These are phyloP conservation scores for Luffa acutangula DNA, from an alignment of 306 rosid species.

Conservation along the genomic window DNA sequence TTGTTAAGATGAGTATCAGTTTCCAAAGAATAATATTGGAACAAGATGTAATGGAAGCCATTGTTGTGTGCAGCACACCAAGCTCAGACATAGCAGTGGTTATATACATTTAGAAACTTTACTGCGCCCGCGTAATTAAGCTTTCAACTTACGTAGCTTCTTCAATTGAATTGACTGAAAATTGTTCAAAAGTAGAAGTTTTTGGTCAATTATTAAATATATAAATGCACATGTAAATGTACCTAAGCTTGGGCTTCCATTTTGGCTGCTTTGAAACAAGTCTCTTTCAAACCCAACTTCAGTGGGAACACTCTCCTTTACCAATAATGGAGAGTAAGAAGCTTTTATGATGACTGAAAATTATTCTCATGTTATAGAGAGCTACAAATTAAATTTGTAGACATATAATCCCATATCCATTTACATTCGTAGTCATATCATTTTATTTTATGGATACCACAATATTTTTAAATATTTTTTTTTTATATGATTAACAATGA, in stretches of 20 bases:
- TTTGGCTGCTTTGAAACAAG: neutral
- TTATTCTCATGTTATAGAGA: too few species aligned
- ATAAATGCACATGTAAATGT: too few species aligned
- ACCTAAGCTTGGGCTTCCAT: neutral
- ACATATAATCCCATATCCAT: too few species aligned
- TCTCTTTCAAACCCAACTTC: neutral
- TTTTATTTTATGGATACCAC: too few species aligned
- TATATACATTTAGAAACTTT: neutral
- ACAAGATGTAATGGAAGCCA: neutral
- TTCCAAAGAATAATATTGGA: neutral
- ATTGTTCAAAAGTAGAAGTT: neutral
- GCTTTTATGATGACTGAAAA: too few species aligned
- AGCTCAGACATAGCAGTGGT: neutral
- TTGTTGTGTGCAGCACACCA: neutral
- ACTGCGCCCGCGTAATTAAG: neutral
- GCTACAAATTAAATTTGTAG: too few species aligned
- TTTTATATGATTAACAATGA: too few species aligned
- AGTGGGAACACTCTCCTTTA: neutral
- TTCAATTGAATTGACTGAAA: neutral
- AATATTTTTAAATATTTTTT: too few species aligned
- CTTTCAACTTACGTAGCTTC: neutral
- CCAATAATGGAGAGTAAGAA: too few species aligned
- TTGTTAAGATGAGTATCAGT: neutral
- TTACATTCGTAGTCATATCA: too few species aligned
- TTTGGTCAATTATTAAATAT: neutral